Evolutionary conservation across 768 basidiomycete species (phyloP).

Genomic region (Termitomyces eurrhizus): DNA sequence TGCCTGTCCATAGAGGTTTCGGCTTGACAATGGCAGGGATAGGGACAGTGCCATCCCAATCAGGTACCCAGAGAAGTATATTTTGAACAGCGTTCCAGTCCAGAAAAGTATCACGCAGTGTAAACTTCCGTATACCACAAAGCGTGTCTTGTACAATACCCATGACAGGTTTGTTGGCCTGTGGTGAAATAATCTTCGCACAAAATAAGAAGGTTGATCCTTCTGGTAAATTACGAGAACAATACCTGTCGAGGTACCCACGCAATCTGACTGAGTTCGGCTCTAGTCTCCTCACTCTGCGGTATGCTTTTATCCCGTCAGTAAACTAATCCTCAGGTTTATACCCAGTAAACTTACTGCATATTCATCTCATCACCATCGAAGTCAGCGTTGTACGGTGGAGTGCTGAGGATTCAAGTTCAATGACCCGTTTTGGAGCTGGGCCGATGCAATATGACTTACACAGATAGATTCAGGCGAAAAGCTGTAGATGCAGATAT

Average conservation of each 20-base stretch:
- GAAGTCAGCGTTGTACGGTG: slow-evolving; percentile 99
- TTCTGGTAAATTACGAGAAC: neutral
- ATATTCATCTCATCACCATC: slow-evolving; percentile 99
- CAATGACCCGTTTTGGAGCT: slow-evolving; percentile 21
- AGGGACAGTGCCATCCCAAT: slow-evolving; percentile 93
- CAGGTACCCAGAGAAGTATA: slow-evolving; percentile 95
- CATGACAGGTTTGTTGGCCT: slow-evolving; percentile 99
- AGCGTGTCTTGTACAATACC: slow-evolving; percentile 99
- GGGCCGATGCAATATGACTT: slow-evolving; percentile 34
- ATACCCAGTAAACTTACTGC: slow-evolving; percentile 69
- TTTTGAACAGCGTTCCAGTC: slow-evolving; percentile 97
- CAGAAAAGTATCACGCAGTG: slow-evolving; percentile 90
- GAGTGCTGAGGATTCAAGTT: slow-evolving; percentile 54
- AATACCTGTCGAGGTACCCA: slow-evolving; percentile 95
- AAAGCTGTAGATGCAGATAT: slow-evolving; percentile 66
- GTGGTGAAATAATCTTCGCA: slow-evolving; percentile 91
- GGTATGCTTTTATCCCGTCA: slow-evolving; percentile 61
- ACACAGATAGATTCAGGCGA: slow-evolving; percentile 97
- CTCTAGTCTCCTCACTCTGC: slow-evolving; percentile 96
- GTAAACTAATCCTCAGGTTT: neutral
- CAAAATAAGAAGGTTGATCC: slow-evolving; percentile 1
- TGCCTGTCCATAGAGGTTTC: slow-evolving; percentile 96
- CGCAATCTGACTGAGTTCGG: slow-evolving; percentile 96
- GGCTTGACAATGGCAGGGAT: slow-evolving; percentile 95
- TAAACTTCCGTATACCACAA: slow-evolving; percentile 96